Base-by-base conservation (phyloP, 257 asterid genomes). In the Catharanthus roseus region DNA sequence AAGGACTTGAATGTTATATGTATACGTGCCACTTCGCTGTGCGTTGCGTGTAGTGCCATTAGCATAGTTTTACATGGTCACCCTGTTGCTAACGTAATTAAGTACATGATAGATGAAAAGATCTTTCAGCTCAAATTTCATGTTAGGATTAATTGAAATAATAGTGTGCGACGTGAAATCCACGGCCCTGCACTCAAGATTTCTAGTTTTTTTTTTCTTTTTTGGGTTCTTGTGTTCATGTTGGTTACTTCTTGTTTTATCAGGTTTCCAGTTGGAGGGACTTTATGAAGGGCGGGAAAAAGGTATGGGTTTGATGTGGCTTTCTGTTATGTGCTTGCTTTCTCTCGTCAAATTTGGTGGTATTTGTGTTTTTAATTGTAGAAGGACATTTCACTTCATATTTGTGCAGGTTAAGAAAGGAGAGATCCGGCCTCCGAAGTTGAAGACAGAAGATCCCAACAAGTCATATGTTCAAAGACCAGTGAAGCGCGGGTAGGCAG, bases 191-290 rank as follows among this genome's bases (percentile, higher is more conserved):
- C 18, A 29, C 10, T 29, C 11, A 7, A 33, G 42, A 60, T 60
- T 5, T 39, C 15, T 38, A 38, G 42, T 13, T n/a, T 53, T 49
- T 3, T 47, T 41, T n/a, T 34, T 55, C 58, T 33, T 42, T 16
- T 47, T n/a, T 67, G 44, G 19, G 7, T 10, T n/a, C 55, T 72
- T 71, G 62, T 58, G 11, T 54, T 38, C 1, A 28, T 42, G 4
- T 33, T 63, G 38, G 50, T 34, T 34, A 24, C 19, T 66, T 70
- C 41, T 62, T 31, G 5, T 74, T 6, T 65, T 31, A 54, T 68
- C 86, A 95, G 99, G 99, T 95, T 70, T 88, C 97, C 38, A 95
- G 97, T 88, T 91, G 99, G 99, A 89, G 99, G 73, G 97, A 95
- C 79, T 95, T 95, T 61, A 87, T 89, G 97, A 95, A 95, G 78